Percentiles rank a stretch among this genome's conserved stretches.
These are phyloP conservation scores for Citeromyces hawaiiensis DNA, from an alignment of 1,139 yeast species.

Conservation along the genomic window DNA sequence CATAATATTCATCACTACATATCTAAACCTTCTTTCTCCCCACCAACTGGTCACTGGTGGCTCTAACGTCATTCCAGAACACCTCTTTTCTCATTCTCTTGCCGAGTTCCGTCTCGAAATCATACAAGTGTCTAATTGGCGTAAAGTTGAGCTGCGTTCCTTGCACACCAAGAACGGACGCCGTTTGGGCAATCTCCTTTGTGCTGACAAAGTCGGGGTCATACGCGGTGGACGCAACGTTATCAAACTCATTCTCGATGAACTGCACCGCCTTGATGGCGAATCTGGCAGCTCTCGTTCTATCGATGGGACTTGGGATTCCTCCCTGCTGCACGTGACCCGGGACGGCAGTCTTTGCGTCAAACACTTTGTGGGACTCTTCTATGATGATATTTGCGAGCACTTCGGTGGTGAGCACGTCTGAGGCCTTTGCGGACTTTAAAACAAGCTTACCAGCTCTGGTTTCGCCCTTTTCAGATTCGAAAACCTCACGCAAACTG, in stretches of 20 bases:
- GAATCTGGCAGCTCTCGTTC: slow-evolving; percentile 82
- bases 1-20: too few relatives aligned
- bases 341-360: slow-evolving; percentile 91
- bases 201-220: slow-evolving; percentile 13
- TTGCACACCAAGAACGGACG: slow-evolving; percentile 78
- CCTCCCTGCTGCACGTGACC: slow-evolving; percentile 99
- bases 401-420: slow-evolving; percentile 67
- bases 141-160: slow-evolving; percentile 68
- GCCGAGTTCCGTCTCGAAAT: slow-evolving; percentile 40
- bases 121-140: slow-evolving; percentile 45
- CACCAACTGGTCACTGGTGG: slow-evolving; percentile 54
- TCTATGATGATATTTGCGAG: slow-evolving; percentile 74
- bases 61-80: slow-evolving; percentile 54
- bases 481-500: slow-evolving; percentile 55
- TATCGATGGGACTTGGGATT: slow-evolving; percentile 87
- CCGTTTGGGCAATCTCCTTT: slow-evolving; percentile 35
- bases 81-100: slow-evolving; percentile 54
- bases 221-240: slow-evolving; percentile 15
- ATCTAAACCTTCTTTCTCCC: slow-evolving; percentile 26
- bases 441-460: slow-evolving; percentile 74
- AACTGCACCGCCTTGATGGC: slow-evolving; percentile 83
- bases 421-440: slow-evolving; percentile 77
- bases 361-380: slow-evolving; percentile 66
- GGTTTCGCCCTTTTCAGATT: slow-evolving; percentile 48
- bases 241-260: slow-evolving; percentile 36